Evolutionary conservation across 768 basidiomycete species (phyloP), one percentile per base, ranked within the genome.

Genomic region (Guyanaporus albipodus): DNA sequence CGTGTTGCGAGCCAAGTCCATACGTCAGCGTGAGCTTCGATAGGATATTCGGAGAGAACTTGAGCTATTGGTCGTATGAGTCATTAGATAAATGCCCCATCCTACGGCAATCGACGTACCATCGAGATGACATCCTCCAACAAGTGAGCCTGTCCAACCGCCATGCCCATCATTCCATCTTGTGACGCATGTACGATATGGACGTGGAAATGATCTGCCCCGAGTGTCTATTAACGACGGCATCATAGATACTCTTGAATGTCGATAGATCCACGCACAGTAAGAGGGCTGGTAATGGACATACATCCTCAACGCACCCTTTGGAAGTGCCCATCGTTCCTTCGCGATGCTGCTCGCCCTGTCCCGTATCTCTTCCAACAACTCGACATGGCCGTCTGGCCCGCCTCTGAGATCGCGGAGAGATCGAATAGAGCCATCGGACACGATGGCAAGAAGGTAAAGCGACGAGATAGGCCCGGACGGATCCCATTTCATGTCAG

Each of bases 401-500:
- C 75, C 71, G 8, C 62, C 62, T 3, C 57, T 39, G 12, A 98
- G 73, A 63, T 95, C 91, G 19, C 95, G 79, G 7, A 98, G 66
- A 34, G 83, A 86, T 23, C 74, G 74, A 18, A 98, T 78, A 4
- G 70, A 58, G 1, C 75, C 63, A 45, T 84, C 79, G 27, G 79
- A 76, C 0, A 76, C 78, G 47, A 99, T 76, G 1, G 87, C 91
- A 31, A 92, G 72, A 48, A 98, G 82, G 64, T 99, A 98, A 42
- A 99, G 73, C 2, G 89, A 78, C 0, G 79, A 67, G 28, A 63
- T 45, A 0, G 65, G 63, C n/a, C 87, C 54, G 0, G 81, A 87
- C 19, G 82, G 75, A 62, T 98, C 92, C 95, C 95, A 98, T 70
- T 97, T 98, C 81, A 96, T 87, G 67, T 99, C 95, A 0, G 95